Base-by-base conservation (phyloP, 371 early-diverging fungal species). In the Mortierella sp. region DNA sequence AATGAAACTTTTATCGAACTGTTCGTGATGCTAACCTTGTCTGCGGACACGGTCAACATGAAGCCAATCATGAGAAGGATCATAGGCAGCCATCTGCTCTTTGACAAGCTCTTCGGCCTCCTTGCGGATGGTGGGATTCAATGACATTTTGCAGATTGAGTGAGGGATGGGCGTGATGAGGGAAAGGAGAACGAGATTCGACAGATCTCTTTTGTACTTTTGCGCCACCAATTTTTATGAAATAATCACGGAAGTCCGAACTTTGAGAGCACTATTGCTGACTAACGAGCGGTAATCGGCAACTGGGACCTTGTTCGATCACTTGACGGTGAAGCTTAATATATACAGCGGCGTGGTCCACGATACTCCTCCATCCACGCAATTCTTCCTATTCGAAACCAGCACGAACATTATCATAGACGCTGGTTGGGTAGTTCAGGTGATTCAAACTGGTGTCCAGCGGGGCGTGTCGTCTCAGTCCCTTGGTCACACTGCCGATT, bases 21-120 rank as follows among this genome's bases (percentile, higher is more conserved):
- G 17, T 12, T n/a, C 55, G 42, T n/a, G n/a, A n/a, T n/a, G n/a
- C n/a, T n/a, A 75, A 88, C 89, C 93, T 47, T 86, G 75, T 21
- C 82, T 64, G n/a, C 84, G 81, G 2, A 94, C 94, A 24, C 94
- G 87, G 47, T 92, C 84, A 17, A 93, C 88, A 80, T 94, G 94
- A 14, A 85, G 64, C 83, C 86, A 90, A 76, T 94, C 94, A 79
- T 94, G 94, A 1, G 93, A 92, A 34, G 91, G 88, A 60, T 92
- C 92, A 43, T 87, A 86, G 5, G 69, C 78, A 32, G 78, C 71
- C 92, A 92, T 92, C 60, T 89, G 89, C 42, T 82, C 80, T 31
- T 79, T 70, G n/a, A 90, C 92, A 80, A 90, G 87, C 6, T 56
- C 55, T 34, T 86, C 81, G 7, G 78, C 78, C 23, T 70, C 66